Evolutionary conservation across 495 filamentous ascomycete genomes (phyloP), one percentile per base, ranked within the genome.

Genomic region (Chaetomidium leptoderma): DNA sequence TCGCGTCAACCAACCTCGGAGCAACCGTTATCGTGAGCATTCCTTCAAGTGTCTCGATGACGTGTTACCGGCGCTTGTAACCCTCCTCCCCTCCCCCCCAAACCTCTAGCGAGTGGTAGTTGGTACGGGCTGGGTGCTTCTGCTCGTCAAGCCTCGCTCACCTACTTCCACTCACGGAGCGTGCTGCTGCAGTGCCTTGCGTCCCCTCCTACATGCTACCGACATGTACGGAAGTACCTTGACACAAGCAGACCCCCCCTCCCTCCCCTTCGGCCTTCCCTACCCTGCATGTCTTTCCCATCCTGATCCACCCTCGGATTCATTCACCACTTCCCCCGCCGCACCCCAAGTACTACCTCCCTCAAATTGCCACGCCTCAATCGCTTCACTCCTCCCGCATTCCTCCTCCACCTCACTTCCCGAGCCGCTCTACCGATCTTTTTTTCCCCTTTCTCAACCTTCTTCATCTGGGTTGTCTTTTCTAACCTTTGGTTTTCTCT

Each of bases 211-310:
- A 63, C 60, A 55, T 51, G 56, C 59, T 66, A 67, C 66, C 60
- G 69, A 60, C 68, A 63, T 65, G 67, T 62, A 51, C 37, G 29
- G 50, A 55, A 42, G 47, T 58, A 51, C 55, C 27, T 45, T 43
- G 47, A 45, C 37, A 44, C 55, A 57, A 26, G 29, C 45, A 57
- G 47, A 33, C 49, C 53, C 63, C 64, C 56, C 59, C 61, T 53
- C n/a, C 61, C 63, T 61, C 58, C 36, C 49, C 57, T 35, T 60
- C 59, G 47, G 19, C 47, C 47, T 51, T 51, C 47, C 47, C 66
- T 68, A 64, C 65, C 64, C 66, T 75, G 74, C 69, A 73, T 72
- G 68, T 73, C 70, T 66, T 69, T 64, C 67, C 72, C 61, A 62
- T 67, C 62, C 63, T 64, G 63, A 66, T 66, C 71, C 67, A 70